Evolutionary conservation across 257 asterid genomes (phyloP).

Genomic region (Fraxinus pennsylvanica): DNA sequence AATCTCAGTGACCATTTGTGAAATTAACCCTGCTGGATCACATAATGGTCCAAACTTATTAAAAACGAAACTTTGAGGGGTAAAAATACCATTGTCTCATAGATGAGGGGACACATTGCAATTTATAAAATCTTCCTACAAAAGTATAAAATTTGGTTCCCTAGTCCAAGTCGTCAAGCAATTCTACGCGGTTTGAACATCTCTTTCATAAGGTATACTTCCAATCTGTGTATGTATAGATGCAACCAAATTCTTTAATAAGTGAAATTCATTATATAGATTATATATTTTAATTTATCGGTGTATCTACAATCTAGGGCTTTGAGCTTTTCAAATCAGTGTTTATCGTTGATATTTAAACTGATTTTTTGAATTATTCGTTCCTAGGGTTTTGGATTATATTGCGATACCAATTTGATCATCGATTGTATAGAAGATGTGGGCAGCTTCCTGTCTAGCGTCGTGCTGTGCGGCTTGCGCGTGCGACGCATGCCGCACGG

Average conservation of each 20-base stretch:
- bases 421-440: constrained; percentile 45
- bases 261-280: neutral
- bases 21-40: neutral
- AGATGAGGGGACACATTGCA: neutral
- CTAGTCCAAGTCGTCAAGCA: constrained; percentile 15
- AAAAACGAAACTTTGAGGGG: constrained; percentile 4
- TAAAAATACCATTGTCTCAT: neutral
- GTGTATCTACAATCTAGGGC: neutral
- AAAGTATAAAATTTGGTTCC: constrained; percentile 10
- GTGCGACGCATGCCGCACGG: constrained; percentile 74
- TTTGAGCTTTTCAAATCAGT: constrained; percentile 1
- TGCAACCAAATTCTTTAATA: neutral
- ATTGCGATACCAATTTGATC: constrained; percentile 30
- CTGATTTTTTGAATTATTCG: neutral
- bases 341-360: neutral
- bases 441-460: constrained; percentile 92
- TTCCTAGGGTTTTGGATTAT: constrained; percentile 6
- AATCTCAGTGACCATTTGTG: too few relatives aligned
- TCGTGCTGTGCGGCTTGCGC: constrained; percentile 88
- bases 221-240: neutral
- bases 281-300: neutral
- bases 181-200: constrained; percentile 10
- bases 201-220: constrained; percentile 25
- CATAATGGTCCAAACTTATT: neutral
- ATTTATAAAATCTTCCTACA: neutral